Conservation (phyloP, 805 yeast species). For the Barnettozyma californica region DNA sequence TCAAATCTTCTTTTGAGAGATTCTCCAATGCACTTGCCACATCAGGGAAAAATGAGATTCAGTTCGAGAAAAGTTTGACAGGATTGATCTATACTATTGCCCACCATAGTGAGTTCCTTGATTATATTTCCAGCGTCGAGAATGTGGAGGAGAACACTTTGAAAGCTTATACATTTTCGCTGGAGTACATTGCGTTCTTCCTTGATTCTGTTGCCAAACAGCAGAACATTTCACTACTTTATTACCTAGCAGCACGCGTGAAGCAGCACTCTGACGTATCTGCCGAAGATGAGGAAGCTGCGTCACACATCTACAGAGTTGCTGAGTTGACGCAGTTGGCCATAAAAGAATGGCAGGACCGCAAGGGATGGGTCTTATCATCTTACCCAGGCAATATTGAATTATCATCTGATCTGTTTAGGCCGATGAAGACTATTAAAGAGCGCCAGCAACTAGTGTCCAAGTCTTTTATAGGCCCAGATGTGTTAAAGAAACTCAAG, state of each 20-base stretch:
- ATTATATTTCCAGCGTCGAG: constrained; percentile 30
- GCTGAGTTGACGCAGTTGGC: constrained; percentile 71
- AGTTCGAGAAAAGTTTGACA: constrained; percentile 61
- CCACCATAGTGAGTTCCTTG: constrained; percentile 64
- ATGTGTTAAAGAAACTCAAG: constrained; percentile 33
- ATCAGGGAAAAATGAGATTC: constrained; percentile 35
- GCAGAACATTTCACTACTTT: constrained; percentile 67
- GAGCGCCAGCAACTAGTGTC: constrained; percentile 55
- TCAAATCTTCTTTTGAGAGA: constrained; percentile 41
- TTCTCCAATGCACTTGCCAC: constrained; percentile 27
- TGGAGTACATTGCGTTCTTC: constrained; percentile 56
- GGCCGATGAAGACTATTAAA: constrained; percentile 49
- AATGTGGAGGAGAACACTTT: constrained; percentile 25
- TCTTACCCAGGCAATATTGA: constrained; percentile 80
- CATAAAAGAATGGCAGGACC: constrained; percentile 51
- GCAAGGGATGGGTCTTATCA: constrained; percentile 61
- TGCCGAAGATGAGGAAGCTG: constrained; percentile 31
- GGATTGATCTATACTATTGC: constrained; percentile 66
- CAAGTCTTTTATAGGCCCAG: constrained; percentile 50
- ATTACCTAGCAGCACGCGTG: constrained; percentile 70
- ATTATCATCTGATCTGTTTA: constrained; percentile 63
- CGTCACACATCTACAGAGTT: constrained; percentile 49
- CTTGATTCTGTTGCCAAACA: constrained; percentile 54
- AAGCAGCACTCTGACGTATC: constrained; percentile 69
- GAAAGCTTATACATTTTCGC: constrained; percentile 47